phyloP scores from a whole-genome alignment of 768 basidiomycete species.

The Multifurca ochricompacta region DNA sequence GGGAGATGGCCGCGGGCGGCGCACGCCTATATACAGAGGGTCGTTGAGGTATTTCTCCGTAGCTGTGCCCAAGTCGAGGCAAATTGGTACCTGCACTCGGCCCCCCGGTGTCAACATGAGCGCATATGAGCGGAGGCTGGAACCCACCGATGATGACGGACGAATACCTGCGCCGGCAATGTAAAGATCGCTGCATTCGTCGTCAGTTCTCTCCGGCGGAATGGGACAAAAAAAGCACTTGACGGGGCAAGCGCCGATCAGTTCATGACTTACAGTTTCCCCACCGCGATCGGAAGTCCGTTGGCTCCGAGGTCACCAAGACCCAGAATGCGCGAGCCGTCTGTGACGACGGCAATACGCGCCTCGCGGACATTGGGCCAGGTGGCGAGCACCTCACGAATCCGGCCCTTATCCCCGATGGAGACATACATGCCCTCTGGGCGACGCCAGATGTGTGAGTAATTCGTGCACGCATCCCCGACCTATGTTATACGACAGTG shows the following conservation, averaged over 20 bases:
- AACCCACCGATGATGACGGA: conserved; percentile 55
- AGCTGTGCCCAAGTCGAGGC: conserved; percentile 85
- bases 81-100: conserved; percentile 45
- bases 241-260: not conserved
- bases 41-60: conserved; percentile 73
- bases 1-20: conserved; percentile 29
- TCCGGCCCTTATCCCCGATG: conserved; percentile 76
- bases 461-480: conserved; percentile 20
- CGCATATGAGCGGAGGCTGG: not conserved
- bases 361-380: conserved; percentile 71
- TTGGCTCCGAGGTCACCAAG: conserved; percentile 79
- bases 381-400: conserved; percentile 58
- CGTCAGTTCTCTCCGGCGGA: conserved; percentile 1
- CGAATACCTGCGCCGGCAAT: conserved; percentile 45
- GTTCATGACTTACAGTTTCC: conserved; percentile 54
- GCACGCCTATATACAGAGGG: conserved; percentile 83
- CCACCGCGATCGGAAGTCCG: conserved; percentile 82
- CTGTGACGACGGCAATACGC: conserved; percentile 86
- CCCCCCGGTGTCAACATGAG: not conserved
- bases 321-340: conserved; percentile 87
- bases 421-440: conserved; percentile 48
- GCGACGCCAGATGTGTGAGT: conserved; percentile 22
- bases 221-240: not conserved
- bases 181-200: conserved; percentile 5
- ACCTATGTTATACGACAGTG: conserved; percentile 37